Conservation (phyloP, 2,329 filamentous ascomycete genomes). For the Trichophyton benhamiae region DNA sequence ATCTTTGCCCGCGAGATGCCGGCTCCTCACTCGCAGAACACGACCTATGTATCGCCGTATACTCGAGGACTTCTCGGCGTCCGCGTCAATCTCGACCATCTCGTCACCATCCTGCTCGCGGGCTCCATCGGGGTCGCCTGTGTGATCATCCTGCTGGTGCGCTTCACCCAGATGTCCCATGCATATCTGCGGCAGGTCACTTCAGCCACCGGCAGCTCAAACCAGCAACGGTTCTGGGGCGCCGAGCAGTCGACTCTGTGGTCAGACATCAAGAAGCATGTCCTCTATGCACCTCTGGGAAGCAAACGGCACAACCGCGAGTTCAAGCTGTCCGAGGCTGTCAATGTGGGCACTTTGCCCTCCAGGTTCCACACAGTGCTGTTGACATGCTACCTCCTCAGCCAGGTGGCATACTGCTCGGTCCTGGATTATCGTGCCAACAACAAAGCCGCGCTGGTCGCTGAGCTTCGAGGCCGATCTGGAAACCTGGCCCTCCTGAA, state of each 20-base stretch:
- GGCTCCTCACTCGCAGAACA: slow-evolving; percentile 16
- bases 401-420: slow-evolving; percentile 63
- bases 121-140: slow-evolving; percentile 24
- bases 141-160: slow-evolving; percentile 28
- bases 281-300: slow-evolving; percentile 53
- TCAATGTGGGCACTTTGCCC: slow-evolving; percentile 65
- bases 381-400: slow-evolving; percentile 53
- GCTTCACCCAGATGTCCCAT: slow-evolving; percentile 33
- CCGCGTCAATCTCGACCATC: slow-evolving; percentile 28
- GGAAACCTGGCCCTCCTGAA: slow-evolving; percentile 78
- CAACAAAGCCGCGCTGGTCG: slow-evolving; percentile 47
- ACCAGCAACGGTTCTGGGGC: slow-evolving; percentile 36
- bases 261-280: slow-evolving; percentile 35
- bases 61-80: slow-evolving; percentile 30
- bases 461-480: slow-evolving; percentile 73
- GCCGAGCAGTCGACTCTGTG: slow-evolving; percentile 31
- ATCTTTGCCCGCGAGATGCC: background rate
- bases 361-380: slow-evolving; percentile 65
- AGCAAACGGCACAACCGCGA: slow-evolving; percentile 66
- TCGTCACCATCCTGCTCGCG: slow-evolving; percentile 31
- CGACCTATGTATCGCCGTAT: slow-evolving; percentile 31
- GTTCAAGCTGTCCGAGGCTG: slow-evolving; percentile 53
- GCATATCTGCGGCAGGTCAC: slow-evolving; percentile 35
- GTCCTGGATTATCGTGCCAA: slow-evolving; percentile 34
- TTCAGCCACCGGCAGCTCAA: slow-evolving; percentile 24